Base-by-base conservation (phyloP, 1,284 basidiomycete genomes). In the Phellopilus nigrolimitatus region DNA sequence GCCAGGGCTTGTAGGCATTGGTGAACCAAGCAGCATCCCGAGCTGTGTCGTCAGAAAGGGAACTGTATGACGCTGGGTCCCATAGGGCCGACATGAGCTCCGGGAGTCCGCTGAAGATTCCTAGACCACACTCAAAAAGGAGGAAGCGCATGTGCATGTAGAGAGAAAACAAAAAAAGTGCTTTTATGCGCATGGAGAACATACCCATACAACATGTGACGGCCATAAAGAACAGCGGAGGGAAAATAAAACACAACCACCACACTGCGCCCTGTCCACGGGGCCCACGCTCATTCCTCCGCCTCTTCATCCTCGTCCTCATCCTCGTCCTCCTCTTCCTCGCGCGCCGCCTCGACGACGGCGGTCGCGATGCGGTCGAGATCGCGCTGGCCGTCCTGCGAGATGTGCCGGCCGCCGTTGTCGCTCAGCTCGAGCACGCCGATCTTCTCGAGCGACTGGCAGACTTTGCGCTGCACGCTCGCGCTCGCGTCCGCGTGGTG, bases 301-400 rank as follows among this genome's bases (percentile, higher is more conserved):
- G 78, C 85, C 54, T 82, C 90, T 50, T 82, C 90, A 50, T 84
- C 88, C 34, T 83, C 91, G 27, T 91, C 92, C 28, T 91, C 91
- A 28, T 91, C 90, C 4, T 92, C 92, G 4, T 93, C 91, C 1
- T 87, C 84, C 59, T 86, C 91, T 45, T 89, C 86, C n/a, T 92
- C 90, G 69, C 83, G 85, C 64, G 77, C 76, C 52, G 86, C 79
- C 79, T 97, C 95, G 56, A 95, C 87, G 45, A 97, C 91, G 53
- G 95, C 91, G 33, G 94, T 95, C 54, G 95, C 95, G 71, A 99
- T 99, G 62, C 95, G 95, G 79, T 98, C 95, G 68, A 99, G 80
- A 72, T 99, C 95, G 67, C 95, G 88, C 71, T 89, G 90, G 60
- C 97, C 97, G 69, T 98, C 95, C 75, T 98, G 94, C 66, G 84